These are phyloP conservation scores for Pelargonium cotyledonis DNA, from an alignment of 441 rosid species.

Conservation along the genomic window DNA sequence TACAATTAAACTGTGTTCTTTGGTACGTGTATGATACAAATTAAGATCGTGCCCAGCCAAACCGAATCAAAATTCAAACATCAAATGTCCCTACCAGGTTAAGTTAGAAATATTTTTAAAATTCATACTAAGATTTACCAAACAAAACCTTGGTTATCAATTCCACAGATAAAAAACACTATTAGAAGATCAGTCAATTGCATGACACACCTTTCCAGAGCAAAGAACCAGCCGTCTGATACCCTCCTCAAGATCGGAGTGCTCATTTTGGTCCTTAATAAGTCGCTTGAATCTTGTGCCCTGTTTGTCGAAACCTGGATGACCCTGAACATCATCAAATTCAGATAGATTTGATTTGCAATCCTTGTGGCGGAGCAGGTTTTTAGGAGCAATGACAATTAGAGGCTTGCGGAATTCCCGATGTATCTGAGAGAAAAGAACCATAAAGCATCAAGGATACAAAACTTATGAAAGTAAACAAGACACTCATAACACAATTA, in stretches of 20 bases:
- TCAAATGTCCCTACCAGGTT: too few relatives aligned
- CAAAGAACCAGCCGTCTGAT: constrained; percentile 89
- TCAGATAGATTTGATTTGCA: constrained; percentile 94
- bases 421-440: constrained; percentile 48
- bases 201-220: constrained; percentile 70
- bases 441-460: constrained; percentile 7
- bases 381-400: constrained; percentile 87
- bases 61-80: too few relatives aligned
- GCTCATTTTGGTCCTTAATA: constrained; percentile 83
- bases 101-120: neutral
- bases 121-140: neutral
- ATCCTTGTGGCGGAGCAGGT: constrained; percentile 90
- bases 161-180: neutral
- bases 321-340: constrained; percentile 97
- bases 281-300: constrained; percentile 95
- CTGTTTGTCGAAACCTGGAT: constrained; percentile 96
- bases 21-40: too few relatives aligned
- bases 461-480: constrained; percentile 9
- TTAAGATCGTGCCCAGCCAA: too few relatives aligned
- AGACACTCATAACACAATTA: constrained; percentile 3
- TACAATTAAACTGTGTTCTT: too few relatives aligned
- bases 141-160: neutral
- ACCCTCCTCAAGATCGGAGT: constrained; percentile 82
- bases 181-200: neutral
- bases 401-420: constrained; percentile 95